Evolutionary conservation across 129 eudicot species (phyloP).

Genomic region (Centaurea solstitialis): DNA sequence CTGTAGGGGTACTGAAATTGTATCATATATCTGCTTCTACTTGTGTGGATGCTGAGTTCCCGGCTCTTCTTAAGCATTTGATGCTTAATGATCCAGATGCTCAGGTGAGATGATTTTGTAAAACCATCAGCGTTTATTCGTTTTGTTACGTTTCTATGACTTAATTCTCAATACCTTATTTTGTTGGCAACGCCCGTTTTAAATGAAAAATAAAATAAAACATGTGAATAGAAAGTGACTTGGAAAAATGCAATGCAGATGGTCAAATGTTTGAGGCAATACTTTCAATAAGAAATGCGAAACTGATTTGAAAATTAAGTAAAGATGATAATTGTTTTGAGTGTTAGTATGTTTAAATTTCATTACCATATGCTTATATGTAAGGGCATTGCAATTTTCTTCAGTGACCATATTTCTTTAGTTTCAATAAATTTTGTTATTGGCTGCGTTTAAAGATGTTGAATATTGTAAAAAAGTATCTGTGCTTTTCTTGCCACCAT

Average conservation of each 20-base stretch:
- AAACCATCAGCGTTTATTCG: background rate
- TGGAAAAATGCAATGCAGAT: background rate
- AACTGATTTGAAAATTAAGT: background rate
- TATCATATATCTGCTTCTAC: conserved; percentile 87
- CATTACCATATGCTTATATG: background rate
- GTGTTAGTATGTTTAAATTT: background rate
- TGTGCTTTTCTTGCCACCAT: background rate
- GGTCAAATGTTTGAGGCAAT: background rate
- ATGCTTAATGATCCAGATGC: conserved; percentile 91
- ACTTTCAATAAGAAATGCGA: background rate
- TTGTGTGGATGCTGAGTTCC: conserved; percentile 88
- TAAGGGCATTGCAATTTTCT: background rate
- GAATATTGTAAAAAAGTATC: background rate
- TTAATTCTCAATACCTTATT: conserved; percentile 1
- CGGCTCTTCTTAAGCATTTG: conserved; percentile 74
- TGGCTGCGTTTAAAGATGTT: background rate
- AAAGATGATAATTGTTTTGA: background rate
- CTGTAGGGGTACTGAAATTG: conserved; percentile 83
- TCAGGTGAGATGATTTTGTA: conserved; percentile 48
- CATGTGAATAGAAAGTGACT: background rate
- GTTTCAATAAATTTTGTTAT: background rate
- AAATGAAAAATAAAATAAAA: background rate
- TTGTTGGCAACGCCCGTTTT: background rate
- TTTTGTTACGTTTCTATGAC: background rate
- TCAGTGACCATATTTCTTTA: background rate